phyloP scores from a whole-genome alignment of 228 moss, liverwort and hornwort species.

The Sphagnum fallax region DNA sequence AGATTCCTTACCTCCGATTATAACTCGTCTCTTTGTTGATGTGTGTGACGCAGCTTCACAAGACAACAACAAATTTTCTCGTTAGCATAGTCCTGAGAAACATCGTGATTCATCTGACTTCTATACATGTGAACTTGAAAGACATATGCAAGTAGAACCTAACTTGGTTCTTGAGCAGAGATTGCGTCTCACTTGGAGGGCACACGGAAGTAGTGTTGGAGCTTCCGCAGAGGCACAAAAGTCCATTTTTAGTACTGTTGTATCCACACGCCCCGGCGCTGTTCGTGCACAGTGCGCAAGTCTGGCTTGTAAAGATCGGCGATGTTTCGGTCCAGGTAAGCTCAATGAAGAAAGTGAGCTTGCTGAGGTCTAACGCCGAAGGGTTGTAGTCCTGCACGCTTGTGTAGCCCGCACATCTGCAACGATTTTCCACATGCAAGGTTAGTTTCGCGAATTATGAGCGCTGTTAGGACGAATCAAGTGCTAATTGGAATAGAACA shows the following conservation, averaged over 20 bases:
- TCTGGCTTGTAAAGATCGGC: background rate
- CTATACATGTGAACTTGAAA: no score
- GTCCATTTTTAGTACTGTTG: constrained; percentile 9
- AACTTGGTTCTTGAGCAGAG: no score
- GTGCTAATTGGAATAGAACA: background rate
- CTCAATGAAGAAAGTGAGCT: constrained; percentile 28
- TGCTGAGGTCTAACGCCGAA: constrained; percentile 20
- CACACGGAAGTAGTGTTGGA: constrained; percentile 24
- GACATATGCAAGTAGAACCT: no score
- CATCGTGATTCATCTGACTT: no score
- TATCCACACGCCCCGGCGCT: constrained; percentile 31
- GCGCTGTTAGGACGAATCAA: no score
- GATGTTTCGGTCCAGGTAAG: constrained; percentile 22
- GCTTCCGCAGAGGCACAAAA: constrained; percentile 29
- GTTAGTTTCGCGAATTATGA: no score
- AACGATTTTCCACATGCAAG: no score
- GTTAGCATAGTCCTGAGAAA: no score
- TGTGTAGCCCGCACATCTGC: constrained; percentile 30
- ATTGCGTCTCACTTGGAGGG: background rate
- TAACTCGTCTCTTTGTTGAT: background rate
- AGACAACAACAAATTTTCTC: constrained; percentile 2
- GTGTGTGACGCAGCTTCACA: constrained; percentile 17
- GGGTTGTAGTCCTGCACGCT: constrained; percentile 26
- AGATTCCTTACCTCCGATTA: constrained; percentile 14
- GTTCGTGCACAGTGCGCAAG: constrained; percentile 20